phyloP scores from a whole-genome alignment of 257 asterid species.

The Rubia yunnanensis region DNA sequence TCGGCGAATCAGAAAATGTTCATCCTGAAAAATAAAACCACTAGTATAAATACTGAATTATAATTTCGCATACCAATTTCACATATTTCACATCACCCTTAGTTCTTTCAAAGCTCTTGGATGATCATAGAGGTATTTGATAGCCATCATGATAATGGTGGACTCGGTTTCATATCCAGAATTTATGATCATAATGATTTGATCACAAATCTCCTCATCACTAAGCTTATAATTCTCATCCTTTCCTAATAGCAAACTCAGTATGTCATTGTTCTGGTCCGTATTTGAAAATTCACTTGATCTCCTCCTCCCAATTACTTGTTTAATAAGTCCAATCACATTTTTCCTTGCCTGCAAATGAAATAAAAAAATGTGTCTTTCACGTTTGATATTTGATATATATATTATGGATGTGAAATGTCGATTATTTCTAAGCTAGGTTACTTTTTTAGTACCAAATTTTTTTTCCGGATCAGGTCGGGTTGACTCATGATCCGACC shows the following conservation, averaged over 20 bases:
- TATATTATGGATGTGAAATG: too few relatives aligned
- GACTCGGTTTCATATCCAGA: slow-evolving; percentile 91
- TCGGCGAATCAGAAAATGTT: slow-evolving; percentile 41
- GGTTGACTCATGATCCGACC: too few relatives aligned
- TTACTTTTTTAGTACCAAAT: too few relatives aligned
- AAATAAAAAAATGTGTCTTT: too few relatives aligned
- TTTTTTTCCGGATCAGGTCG: too few relatives aligned
- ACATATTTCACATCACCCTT: too few relatives aligned
- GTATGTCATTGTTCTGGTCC: slow-evolving; percentile 48
- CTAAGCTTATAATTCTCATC: slow-evolving; percentile 51
- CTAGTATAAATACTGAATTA: too few relatives aligned
- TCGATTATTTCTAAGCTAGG: too few relatives aligned
- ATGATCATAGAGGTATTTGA: slow-evolving; percentile 85
- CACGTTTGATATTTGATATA: too few relatives aligned
- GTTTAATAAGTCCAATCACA: slow-evolving; percentile 43
- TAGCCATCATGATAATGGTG: slow-evolving; percentile 92
- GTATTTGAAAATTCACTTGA: slow-evolving; percentile 18
- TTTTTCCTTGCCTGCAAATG: slow-evolving; percentile 65
- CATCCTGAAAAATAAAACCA: slow-evolving; percentile 31
- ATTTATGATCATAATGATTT: slow-evolving; percentile 65
- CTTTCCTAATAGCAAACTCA: slow-evolving; percentile 39
- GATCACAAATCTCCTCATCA: slow-evolving; percentile 75
- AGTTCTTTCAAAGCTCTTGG: slow-evolving; percentile 75
- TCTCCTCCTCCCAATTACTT: slow-evolving; percentile 53
- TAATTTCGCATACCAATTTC: too few relatives aligned